Conservation (phyloP, 225 moss, liverwort and hornwort genomes). For the Thuidium tamariscinum region DNA sequence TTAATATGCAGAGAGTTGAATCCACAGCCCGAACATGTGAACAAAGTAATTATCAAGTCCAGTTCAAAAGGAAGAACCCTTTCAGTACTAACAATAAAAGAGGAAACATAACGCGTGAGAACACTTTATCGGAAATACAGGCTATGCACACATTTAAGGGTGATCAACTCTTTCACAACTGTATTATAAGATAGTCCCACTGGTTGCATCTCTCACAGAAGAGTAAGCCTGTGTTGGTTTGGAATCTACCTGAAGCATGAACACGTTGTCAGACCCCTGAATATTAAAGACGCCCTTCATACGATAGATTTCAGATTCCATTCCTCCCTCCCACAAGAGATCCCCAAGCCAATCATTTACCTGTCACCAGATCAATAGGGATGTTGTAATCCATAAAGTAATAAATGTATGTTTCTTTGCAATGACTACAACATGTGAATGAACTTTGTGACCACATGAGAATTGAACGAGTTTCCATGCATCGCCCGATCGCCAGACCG, state of each 20-base stretch:
- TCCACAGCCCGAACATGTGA: background rate
- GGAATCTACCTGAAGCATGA: conserved; percentile 59
- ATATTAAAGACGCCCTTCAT: conserved; percentile 68
- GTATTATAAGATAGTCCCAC: background rate
- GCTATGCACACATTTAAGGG: background rate
- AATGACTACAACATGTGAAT: background rate
- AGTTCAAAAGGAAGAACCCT: background rate
- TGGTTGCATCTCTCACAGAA: background rate
- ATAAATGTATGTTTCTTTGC: background rate
- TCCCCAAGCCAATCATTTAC: conserved; percentile 73
- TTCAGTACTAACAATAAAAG: background rate
- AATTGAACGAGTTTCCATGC: background rate
- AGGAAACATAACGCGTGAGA: background rate
- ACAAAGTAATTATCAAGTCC: background rate
- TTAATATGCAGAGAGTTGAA: background rate
- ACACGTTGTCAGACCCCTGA: conserved; percentile 41
- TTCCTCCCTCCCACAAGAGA: conserved; percentile 59
- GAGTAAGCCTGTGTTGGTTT: background rate
- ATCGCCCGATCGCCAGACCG: background rate
- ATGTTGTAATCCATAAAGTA: background rate
- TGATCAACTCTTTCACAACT: background rate
- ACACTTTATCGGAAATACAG: background rate
- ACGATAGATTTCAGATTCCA: conserved; percentile 51
- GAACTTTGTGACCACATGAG: background rate
- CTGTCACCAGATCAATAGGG: conserved; percentile 16